These are phyloP conservation scores for Hippophae gyantsensis DNA, from an alignment of 306 rosid species.

Conservation along the genomic window DNA sequence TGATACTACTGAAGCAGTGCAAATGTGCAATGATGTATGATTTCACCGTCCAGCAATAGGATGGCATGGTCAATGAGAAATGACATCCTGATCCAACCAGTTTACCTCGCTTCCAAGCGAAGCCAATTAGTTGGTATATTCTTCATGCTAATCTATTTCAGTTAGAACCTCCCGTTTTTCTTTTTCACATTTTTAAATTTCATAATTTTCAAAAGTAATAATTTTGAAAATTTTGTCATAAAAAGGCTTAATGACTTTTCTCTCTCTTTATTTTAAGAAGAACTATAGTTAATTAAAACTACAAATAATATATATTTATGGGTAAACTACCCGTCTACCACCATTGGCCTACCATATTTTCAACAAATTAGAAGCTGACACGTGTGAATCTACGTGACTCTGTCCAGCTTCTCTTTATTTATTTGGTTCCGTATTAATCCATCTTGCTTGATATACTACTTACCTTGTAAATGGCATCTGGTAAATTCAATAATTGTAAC, in stretches of 20 bases:
- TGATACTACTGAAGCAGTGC: constrained; percentile 2
- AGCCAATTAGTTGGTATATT: constrained; percentile 16
- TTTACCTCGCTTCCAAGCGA: constrained; percentile 37
- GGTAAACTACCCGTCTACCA: neutral
- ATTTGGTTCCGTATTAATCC: neutral
- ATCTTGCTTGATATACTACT: too few relatives aligned
- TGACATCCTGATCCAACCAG: neutral
- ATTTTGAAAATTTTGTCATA: too few relatives aligned
- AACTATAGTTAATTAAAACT: too few relatives aligned
- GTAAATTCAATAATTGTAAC: constrained; percentile 8
- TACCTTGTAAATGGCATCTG: neutral
- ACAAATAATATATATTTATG: too few relatives aligned
- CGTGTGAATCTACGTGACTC: neutral
- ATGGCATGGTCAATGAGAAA: neutral
- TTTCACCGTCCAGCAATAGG: constrained; percentile 12
- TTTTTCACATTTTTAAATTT: too few relatives aligned
- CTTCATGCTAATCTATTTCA: neutral
- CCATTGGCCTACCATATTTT: neutral
- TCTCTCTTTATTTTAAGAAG: too few relatives aligned
- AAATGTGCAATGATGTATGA: constrained; percentile 2
- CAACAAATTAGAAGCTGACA: neutral
- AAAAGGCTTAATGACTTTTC: too few relatives aligned
- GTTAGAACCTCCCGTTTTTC: too few relatives aligned
- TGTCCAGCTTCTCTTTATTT: neutral
- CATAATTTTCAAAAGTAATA: too few relatives aligned